Percentiles rank a stretch among this genome's conserved stretches.
Evolutionary conservation across 352 stramenopile species (phyloP).

Genomic region (Pythium pyrilobum): DNA sequence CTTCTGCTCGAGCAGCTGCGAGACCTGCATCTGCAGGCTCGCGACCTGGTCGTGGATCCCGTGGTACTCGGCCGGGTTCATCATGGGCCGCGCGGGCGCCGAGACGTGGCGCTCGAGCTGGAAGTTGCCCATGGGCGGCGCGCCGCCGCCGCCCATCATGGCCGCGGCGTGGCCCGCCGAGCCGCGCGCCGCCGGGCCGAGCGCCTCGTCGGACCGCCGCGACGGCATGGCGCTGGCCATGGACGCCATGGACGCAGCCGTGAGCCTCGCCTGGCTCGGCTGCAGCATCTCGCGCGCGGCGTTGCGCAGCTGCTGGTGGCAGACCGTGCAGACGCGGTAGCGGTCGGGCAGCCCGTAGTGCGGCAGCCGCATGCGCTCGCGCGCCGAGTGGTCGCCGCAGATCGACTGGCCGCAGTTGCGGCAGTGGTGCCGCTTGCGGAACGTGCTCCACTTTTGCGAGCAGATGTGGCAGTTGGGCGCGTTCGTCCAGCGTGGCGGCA

Average conservation of each 20-base stretch:
- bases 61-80: constrained; percentile 28
- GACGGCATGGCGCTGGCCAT: constrained; percentile 4
- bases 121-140: constrained; percentile 6
- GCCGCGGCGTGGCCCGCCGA: constrained; percentile 13
- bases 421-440: constrained; percentile 86
- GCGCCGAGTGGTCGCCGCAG: constrained; percentile 78
- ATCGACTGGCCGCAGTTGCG: constrained; percentile 86
- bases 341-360: constrained; percentile 76
- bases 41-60: constrained; percentile 77
- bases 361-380: constrained; percentile 73
- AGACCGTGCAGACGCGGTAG: constrained; percentile 81
- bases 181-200: neutral
- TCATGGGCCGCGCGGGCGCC: constrained; percentile 42
- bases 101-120: constrained; percentile 73
- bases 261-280: constrained; percentile 15
- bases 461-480: constrained; percentile 82
- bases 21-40: constrained; percentile 81
- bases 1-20: constrained; percentile 82
- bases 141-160: neutral
- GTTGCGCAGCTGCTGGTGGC: constrained; percentile 67
- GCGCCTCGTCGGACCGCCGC: constrained; percentile 50
- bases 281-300: constrained; percentile 35
- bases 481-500: constrained; percentile 82
- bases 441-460: constrained; percentile 67
- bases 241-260: neutral